These are phyloP conservation scores for Beverwykella pulmonaria DNA, from an alignment of 495 filamentous ascomycete genomes.

Conservation along the genomic window DNA sequence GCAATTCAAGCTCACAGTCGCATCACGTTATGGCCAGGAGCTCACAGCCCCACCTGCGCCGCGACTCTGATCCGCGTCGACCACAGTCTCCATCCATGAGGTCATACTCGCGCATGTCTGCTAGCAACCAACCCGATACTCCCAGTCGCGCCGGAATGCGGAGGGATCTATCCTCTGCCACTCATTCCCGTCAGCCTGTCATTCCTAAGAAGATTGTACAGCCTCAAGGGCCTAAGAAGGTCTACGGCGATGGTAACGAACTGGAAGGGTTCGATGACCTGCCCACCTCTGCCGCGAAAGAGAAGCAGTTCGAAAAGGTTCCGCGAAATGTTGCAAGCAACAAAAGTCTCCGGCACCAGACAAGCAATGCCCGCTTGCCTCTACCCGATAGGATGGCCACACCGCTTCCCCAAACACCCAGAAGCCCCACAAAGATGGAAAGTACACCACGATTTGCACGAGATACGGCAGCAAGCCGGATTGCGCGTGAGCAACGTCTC, in stretches of 20 bases:
- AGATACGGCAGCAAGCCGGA: conserved; percentile 87
- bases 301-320: conserved; percentile 79
- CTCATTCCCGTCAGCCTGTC: conserved; percentile 58
- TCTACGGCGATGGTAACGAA: conserved; percentile 91
- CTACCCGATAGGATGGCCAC: conserved; percentile 43
- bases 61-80: conserved; percentile 66
- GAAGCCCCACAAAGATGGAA: conserved; percentile 52
- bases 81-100: conserved; percentile 56
- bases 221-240: conserved; percentile 66
- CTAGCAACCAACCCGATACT: conserved; percentile 52
- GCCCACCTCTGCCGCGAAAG: conserved; percentile 80
- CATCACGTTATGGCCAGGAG: conserved; percentile 76
- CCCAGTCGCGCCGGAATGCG: conserved; percentile 44
- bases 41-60: conserved; percentile 69
- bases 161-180: conserved; percentile 47
- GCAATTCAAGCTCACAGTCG: conserved; percentile 70
- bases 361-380: conserved; percentile 36
- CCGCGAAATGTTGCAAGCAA: conserved; percentile 64
- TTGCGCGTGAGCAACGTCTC: conserved; percentile 78
- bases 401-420: conserved; percentile 60
- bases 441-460: conserved; percentile 83
- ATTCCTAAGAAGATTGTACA: conserved; percentile 65
- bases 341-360: conserved; percentile 54
- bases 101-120: conserved; percentile 55
- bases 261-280: conserved; percentile 93